Evolutionary conservation across 2,329 filamentous ascomycete species (phyloP), one percentile per base, ranked within the genome.

Genomic region (Lachnellula hyalina): DNA sequence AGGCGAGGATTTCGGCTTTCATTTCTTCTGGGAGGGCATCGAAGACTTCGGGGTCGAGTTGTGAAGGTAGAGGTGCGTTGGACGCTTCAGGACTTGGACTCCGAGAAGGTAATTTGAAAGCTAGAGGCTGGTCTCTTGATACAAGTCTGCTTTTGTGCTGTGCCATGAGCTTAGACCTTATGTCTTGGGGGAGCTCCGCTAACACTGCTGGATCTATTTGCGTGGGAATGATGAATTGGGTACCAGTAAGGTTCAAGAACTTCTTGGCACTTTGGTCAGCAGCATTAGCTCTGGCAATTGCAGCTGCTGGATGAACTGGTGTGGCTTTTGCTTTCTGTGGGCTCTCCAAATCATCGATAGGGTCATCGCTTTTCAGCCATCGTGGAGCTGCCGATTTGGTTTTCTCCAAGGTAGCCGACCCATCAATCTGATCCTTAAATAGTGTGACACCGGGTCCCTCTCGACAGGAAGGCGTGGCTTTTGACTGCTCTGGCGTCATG

Each of bases 221-320:
- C 1, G 82, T 82, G 0, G 94, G 94, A 63, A 99, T 77, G 47
- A 97, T 83, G 65, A 99, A 99, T 65, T 99, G 94, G 0, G 93
- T 96, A 2, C 93, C 90, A 3, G 84, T 77, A 3, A 90, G 81
- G 65, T 96, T 96, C 21, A 96, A 74, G 1, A 85, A 85, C 6
- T 80, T 82, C 58, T 80, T 86, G 21, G 87, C 74, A 71, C 82
- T 74, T 60, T 74, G 56, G 53, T 70, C 74, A 40, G 77, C 73
- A 49, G 61, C 67, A 54, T 73, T 77, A 2, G 78, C 75, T 61
- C 72, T 76, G 2, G 77, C 72, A 47, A 84, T 72, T 2, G 75
- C 74, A 51, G 81, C 70, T 3, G 79, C 81, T 35, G 80, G 80
- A 57, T 84, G 82, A 0, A 74, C 64, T 42, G 66, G 61, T 21